A percentile compares a stretch with the other conserved stretches of the same genome.
Evolutionary conservation across 2,329 filamentous ascomycete genomes (phyloP).

Genomic region (Cucurbitaria berberidis): DNA sequence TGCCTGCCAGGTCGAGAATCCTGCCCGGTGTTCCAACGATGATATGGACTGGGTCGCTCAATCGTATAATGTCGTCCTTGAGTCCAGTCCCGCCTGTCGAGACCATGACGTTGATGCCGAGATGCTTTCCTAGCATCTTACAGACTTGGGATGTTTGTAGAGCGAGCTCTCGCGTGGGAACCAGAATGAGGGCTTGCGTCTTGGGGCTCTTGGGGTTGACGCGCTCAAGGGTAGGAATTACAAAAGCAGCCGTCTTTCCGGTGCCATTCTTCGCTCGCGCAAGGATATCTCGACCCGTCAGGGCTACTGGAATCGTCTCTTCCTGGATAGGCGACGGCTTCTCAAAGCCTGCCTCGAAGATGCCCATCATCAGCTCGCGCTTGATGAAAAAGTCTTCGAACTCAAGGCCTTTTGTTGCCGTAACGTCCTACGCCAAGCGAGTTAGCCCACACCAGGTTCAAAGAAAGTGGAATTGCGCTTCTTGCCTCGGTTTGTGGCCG

Average conservation of each 20-base stretch:
- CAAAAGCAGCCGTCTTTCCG: slow-evolving; percentile 96
- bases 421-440: slow-evolving; percentile 77
- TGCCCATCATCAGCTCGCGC: slow-evolving; percentile 95
- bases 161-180: slow-evolving; percentile 94
- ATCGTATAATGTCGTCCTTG: slow-evolving; percentile 93
- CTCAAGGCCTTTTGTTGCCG: slow-evolving; percentile 94
- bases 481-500: slow-evolving; percentile 81
- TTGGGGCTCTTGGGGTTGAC: slow-evolving; percentile 97
- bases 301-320: slow-evolving; percentile 95
- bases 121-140: slow-evolving; percentile 96
- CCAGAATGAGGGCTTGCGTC: slow-evolving; percentile 94
- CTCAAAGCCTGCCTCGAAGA: slow-evolving; percentile 98
- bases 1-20: slow-evolving; percentile 94
- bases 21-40: slow-evolving; percentile 96
- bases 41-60: slow-evolving; percentile 94
- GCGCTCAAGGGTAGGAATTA: slow-evolving; percentile 92
- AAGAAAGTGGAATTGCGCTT: neutral
- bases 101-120: slow-evolving; percentile 98
- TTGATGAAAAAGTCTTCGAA: slow-evolving; percentile 98
- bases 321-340: slow-evolving; percentile 99
- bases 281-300: slow-evolving; percentile 93
- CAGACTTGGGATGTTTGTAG: slow-evolving; percentile 99
- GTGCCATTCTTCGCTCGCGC: slow-evolving; percentile 98
- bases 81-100: slow-evolving; percentile 95
- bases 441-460: slow-evolving; percentile 8